A percentile compares a stretch with the other conserved stretches of the same genome.
Conservation (phyloP, 208 protist genomes). For the Herpetomonas samuelpessoai region DNA sequence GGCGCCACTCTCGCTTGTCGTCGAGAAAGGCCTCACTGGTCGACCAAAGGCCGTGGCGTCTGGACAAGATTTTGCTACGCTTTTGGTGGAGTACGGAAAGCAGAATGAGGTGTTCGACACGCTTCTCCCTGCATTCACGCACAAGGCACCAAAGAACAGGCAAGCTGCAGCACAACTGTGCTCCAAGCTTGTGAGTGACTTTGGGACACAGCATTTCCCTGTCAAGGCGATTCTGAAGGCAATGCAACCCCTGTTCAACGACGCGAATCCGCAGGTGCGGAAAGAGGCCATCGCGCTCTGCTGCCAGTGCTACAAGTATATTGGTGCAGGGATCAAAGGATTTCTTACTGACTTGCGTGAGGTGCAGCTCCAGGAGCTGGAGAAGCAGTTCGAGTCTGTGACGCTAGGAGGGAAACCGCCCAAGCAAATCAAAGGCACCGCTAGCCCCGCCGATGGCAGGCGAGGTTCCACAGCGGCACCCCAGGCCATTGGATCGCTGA, state of each 20-base stretch:
- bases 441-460: neutral
- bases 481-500: constrained; percentile 23
- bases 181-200: constrained; percentile 58
- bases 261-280: constrained; percentile 69
- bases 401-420: constrained; percentile 23
- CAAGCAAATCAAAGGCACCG: constrained; percentile 24
- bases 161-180: constrained; percentile 48
- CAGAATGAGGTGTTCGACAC: constrained; percentile 44
- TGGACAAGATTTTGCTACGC: constrained; percentile 39
- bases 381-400: constrained; percentile 62
- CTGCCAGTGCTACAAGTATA: constrained; percentile 84
- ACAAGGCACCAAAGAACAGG: constrained; percentile 66
- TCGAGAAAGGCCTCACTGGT: constrained; percentile 84
- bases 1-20: constrained; percentile 26
- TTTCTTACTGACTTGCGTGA: constrained; percentile 80
- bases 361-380: constrained; percentile 81
- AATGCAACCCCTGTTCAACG: constrained; percentile 82
- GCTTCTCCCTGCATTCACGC: constrained; percentile 41
- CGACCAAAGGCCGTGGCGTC: constrained; percentile 51
- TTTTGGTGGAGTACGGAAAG: constrained; percentile 49
- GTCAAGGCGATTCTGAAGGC: constrained; percentile 65
- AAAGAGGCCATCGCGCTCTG: constrained; percentile 68
- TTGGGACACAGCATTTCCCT: constrained; percentile 60
- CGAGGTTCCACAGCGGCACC: neutral
- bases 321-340: constrained; percentile 64